Evolutionary conservation across 176 grass and related monocot species (phyloP).

Genomic region (Oryza meridionalis): DNA sequence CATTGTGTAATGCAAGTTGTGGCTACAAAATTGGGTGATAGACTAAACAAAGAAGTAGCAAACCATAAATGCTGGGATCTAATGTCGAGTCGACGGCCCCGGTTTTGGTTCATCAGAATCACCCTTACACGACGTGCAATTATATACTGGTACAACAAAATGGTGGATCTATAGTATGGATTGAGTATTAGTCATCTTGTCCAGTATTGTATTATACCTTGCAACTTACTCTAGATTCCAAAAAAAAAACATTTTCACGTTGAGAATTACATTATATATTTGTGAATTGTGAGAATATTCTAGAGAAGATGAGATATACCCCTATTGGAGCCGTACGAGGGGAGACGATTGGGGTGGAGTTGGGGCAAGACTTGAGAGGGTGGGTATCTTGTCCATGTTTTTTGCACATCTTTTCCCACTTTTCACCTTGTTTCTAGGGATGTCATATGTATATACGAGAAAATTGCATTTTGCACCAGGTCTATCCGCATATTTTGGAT

Average conservation of each 20-base stretch:
- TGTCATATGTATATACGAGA: too few species aligned
- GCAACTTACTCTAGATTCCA: not conserved
- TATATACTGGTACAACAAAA: not conserved
- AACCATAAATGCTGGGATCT: not conserved
- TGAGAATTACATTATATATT: not conserved
- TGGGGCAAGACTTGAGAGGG: not conserved
- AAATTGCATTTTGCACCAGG: too few species aligned
- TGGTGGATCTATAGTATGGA: not conserved
- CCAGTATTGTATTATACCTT: not conserved
- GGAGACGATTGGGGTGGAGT: not conserved
- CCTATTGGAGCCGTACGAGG: not conserved
- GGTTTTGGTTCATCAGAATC: not conserved
- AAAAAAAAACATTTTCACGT: not conserved
- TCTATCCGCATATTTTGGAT: too few species aligned
- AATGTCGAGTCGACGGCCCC: not conserved
- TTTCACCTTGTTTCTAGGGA: too few species aligned
- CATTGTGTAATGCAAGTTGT: constrained; percentile 27
- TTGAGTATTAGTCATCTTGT: not conserved
- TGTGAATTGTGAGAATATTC: not conserved
- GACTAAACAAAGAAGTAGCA: not conserved
- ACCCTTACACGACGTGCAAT: not conserved
- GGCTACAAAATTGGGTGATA: constrained; percentile 17
- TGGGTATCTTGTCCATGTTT: not conserved
- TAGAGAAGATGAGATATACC: not conserved
- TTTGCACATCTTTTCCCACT: too few species aligned